Conservation (phyloP, 495 filamentous ascomycete species). For the Chaetomium fimeti region DNA sequence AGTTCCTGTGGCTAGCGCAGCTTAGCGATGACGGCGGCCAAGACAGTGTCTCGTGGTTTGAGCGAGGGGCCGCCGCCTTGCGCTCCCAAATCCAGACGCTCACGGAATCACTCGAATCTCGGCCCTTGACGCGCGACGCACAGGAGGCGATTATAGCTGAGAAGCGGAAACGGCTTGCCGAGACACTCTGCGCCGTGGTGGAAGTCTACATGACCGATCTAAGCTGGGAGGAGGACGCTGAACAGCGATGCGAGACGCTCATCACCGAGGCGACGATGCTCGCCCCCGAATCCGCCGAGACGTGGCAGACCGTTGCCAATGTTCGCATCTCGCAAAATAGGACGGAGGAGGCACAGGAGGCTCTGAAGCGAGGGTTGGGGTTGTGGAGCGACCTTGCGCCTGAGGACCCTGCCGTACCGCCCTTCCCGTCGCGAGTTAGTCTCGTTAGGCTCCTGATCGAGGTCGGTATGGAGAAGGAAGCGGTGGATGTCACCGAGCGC, state of each 20-base stretch:
- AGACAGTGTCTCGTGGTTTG: conserved; percentile 84
- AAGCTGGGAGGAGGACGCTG: conserved; percentile 85
- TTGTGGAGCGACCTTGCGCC: conserved; percentile 75
- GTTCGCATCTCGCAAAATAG: conserved; percentile 85
- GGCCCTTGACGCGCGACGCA: conserved; percentile 44
- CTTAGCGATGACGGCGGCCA: conserved; percentile 81
- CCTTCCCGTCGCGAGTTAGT: conserved; percentile 79
- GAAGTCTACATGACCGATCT: conserved; percentile 99
- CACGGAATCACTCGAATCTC: conserved; percentile 30
- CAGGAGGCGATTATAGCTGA: conserved; percentile 53
- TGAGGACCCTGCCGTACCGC: conserved; percentile 64
- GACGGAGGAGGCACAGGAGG: conserved; percentile 72
- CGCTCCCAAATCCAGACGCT: conserved; percentile 61
- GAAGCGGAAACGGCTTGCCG: conserved; percentile 74
- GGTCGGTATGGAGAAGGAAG: conserved; percentile 77
- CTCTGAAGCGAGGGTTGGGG: conserved; percentile 70
- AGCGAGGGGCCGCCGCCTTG: conserved; percentile 71
- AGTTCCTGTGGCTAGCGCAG: conserved; percentile 95
- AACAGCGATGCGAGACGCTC: conserved; percentile 75
- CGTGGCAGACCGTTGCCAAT: conserved; percentile 89
- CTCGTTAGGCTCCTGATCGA: conserved; percentile 86
- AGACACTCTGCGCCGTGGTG: conserved; percentile 81
- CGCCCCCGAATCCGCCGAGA: conserved; percentile 71
- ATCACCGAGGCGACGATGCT: conserved; percentile 83
- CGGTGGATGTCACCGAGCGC: conserved; percentile 78